Conservation (phyloP, 2,329 filamentous ascomycete genomes). For the Epichloe uncinata region DNA sequence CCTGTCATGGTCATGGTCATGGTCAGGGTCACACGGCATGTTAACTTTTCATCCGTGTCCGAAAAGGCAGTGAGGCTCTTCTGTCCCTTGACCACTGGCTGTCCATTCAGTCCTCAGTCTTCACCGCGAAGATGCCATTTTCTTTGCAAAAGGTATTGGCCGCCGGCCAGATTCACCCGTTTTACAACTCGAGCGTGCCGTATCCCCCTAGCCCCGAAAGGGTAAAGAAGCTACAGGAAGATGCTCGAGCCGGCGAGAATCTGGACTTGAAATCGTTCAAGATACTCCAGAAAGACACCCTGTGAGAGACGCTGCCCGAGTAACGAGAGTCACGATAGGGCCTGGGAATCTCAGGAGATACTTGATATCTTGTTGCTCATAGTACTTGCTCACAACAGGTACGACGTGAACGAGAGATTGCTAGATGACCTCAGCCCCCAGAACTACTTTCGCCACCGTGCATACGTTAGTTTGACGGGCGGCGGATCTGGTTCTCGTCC, state of each 20-base stretch:
- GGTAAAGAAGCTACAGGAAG: not conserved
- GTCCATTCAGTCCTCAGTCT: too few relatives aligned
- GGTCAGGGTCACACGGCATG: too few relatives aligned
- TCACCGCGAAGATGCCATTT: not conserved
- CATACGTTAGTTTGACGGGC: too few relatives aligned
- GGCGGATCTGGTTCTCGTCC: too few relatives aligned
- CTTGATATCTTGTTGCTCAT: too few relatives aligned
- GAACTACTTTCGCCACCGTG: conserved; percentile 22
- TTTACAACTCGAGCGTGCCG: not conserved
- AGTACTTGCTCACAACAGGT: conserved; percentile 13
- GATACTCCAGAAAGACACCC: not conserved
- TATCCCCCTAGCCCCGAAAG: not conserved
- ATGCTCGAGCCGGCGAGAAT: not conserved
- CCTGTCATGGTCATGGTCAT: too few relatives aligned
- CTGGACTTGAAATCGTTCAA: not conserved
- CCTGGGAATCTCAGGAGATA: too few relatives aligned
- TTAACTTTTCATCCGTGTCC: too few relatives aligned
- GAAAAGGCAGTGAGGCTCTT: too few relatives aligned
- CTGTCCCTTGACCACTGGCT: too few relatives aligned
- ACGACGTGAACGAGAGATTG: conserved; percentile 21
- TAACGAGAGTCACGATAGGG: too few relatives aligned
- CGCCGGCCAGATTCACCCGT: not conserved
- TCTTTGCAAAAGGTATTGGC: not conserved
- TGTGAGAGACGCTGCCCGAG: not conserved
- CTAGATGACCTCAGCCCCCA: conserved; percentile 17